Evolutionary conservation across 2,329 filamentous ascomycete genomes (phyloP).

Genomic region (Mollisiaceae sp.): DNA sequence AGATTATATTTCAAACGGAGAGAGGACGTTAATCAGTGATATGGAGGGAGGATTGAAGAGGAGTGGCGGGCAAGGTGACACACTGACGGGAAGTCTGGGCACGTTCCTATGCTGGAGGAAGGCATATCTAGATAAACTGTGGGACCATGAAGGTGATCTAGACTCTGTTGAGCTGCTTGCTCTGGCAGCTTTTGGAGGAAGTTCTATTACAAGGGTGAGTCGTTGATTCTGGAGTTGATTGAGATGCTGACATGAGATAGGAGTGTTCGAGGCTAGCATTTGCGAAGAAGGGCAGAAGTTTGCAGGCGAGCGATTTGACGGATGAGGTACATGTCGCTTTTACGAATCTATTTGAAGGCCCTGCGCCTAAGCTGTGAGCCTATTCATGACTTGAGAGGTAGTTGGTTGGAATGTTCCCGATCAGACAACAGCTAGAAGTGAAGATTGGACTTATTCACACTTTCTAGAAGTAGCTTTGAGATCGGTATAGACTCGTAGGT

Average conservation of each 20-base stretch:
- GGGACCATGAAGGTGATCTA: constrained; percentile 65
- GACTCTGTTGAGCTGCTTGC: constrained; percentile 67
- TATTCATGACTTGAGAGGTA: too few species aligned
- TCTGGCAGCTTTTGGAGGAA: constrained; percentile 84
- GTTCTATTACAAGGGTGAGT: constrained; percentile 80
- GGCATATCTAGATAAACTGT: constrained; percentile 83
- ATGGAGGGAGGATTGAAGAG: constrained; percentile 84
- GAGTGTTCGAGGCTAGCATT: constrained; percentile 89
- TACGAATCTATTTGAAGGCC: constrained; percentile 73
- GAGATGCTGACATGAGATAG: constrained; percentile 44
- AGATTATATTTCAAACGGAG: constrained; percentile 84
- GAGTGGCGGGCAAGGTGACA: constrained; percentile 94
- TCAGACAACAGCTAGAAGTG: too few species aligned
- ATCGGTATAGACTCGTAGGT: too few species aligned
- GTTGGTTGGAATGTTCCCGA: too few species aligned
- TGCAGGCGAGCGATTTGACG: constrained; percentile 93
- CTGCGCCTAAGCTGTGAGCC: constrained; percentile 29
- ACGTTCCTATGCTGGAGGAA: constrained; percentile 89
- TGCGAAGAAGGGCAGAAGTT: constrained; percentile 78
- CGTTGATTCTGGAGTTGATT: constrained; percentile 19
- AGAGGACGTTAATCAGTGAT: constrained; percentile 76
- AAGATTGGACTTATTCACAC: background rate
- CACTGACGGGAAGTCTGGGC: constrained; percentile 85
- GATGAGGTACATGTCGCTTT: constrained; percentile 88
- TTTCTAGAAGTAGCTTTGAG: too few species aligned